phyloP scores from a whole-genome alignment of 2,329 filamentous ascomycete genomes.

The Graphiopsis chlorocephala region DNA sequence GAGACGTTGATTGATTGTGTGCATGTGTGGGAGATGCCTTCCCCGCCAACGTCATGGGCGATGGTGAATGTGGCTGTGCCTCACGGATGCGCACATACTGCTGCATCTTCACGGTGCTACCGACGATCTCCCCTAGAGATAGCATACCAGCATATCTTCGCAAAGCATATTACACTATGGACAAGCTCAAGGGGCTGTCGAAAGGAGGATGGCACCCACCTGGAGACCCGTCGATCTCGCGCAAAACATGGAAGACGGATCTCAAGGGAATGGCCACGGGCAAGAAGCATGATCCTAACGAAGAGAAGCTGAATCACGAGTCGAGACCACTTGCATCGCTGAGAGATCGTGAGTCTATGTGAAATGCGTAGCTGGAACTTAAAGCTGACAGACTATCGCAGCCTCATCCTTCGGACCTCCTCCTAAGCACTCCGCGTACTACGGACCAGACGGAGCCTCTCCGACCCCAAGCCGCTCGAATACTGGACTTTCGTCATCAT shows the following conservation, averaged over 20 bases:
- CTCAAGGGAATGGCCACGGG: constrained; percentile 44
- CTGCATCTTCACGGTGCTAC: neutral
- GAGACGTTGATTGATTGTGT: neutral
- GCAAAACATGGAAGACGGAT: constrained; percentile 52
- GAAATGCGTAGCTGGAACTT: neutral
- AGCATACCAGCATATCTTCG: neutral
- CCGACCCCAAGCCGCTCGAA: constrained; percentile 32
- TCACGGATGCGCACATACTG: neutral
- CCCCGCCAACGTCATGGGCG: constrained; percentile 2
- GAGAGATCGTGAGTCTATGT: constrained; percentile 56
- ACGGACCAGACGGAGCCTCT: constrained; percentile 33
- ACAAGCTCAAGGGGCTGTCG: constrained; percentile 39
- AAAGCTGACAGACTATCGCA: constrained; percentile 11
- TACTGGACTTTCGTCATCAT: constrained; percentile 13
- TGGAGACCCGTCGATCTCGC: constrained; percentile 47
- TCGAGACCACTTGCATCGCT: constrained; percentile 66
- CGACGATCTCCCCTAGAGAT: neutral
- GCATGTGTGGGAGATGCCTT: neutral
- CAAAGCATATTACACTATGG: constrained; percentile 20
- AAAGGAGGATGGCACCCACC: constrained; percentile 52
- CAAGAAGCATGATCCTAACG: constrained; percentile 42
- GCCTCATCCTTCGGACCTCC: constrained; percentile 73
- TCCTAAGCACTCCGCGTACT: constrained; percentile 62
- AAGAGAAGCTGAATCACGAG: constrained; percentile 47
- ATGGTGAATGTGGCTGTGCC: constrained; percentile 1